Evolutionary conservation across 169 alveolate species (phyloP), one percentile per base, ranked within the genome.

Genomic region (Plasmodium reichenowi): DNA sequence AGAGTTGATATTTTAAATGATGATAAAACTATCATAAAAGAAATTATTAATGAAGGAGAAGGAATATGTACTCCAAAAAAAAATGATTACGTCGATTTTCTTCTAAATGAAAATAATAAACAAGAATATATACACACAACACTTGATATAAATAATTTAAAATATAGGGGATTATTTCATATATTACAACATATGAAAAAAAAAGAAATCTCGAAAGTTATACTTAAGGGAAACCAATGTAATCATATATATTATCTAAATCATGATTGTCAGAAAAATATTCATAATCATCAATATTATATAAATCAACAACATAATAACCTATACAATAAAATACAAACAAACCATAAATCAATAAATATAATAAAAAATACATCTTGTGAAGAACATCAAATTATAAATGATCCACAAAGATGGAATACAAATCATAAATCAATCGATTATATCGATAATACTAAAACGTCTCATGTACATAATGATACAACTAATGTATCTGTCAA

Each of bases 1-100:
- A 60, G 92, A 60, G 92, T 72, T 9, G 92, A 86, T n/a, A 45
- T 52, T n/a, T 67, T 86, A 60, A 86, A 86, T 72, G 88, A 86
- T 56, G 88, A 72, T 13, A 86, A 71, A 60, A 86, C 92, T 0
- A 86, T 86, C 1, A 86, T 59, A 59, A 86, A 86, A 52, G 92
- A 86, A 72, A 76, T 86, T 52, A 47, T 86, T 8, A 59, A 67
- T 60, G 92, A 86, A 72, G 92, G 92, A 5, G 26, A 71, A 26
- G 92, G 88, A 26, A 72, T 86, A 60, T 5, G 71, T 32, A 71
- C 92, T 12, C 92, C 92, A 13, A 86, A 86, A 71, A 86, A 86
- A 86, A 86, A 86, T 72, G 92, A 86, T 86, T 86, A 72, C 45
- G 29, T 86, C 17, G 92, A 86, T 47, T 86, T 71, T 72, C 45